These are phyloP conservation scores for Cladophialophora yegresii DNA, from an alignment of 2,329 filamentous ascomycete genomes.

Conservation along the genomic window DNA sequence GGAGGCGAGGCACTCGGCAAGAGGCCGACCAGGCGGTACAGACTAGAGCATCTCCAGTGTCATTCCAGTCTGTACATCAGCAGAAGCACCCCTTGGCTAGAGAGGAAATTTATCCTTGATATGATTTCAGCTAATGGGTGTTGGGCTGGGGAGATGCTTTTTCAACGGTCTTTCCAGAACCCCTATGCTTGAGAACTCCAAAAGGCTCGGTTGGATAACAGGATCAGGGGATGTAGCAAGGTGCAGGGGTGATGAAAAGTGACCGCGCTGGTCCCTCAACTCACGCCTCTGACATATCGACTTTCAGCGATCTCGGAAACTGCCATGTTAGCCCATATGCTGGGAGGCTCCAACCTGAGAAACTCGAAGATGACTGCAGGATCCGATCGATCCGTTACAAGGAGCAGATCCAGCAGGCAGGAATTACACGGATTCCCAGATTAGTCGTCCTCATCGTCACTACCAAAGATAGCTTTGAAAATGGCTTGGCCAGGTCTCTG, in stretches of 20 bases:
- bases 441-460: slow-evolving; percentile 69
- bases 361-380: not conserved
- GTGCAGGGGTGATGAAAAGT: too few relatives aligned
- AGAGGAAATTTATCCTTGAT: too few relatives aligned
- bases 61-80: too few relatives aligned
- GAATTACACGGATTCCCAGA: not conserved
- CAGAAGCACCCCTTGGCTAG: too few relatives aligned
- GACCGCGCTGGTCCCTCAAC: not conserved
- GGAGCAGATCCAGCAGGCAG: not conserved
- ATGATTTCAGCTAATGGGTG: not conserved
- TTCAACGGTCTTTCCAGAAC: not conserved
- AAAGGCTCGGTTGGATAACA: not conserved
- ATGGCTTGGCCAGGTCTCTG: slow-evolving; percentile 75
- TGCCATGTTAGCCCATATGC: not conserved
- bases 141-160: not conserved
- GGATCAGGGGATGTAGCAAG: too few relatives aligned
- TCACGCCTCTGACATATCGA: not conserved
- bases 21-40: too few relatives aligned
- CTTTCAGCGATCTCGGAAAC: not conserved
- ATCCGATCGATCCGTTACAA: not conserved
- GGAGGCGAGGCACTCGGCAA: too few relatives aligned
- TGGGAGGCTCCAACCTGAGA: not conserved
- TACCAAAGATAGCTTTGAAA: slow-evolving; percentile 91
- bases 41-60: too few relatives aligned
- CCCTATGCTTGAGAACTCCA: not conserved